Conservation (phyloP, 164 flowering plant genomes). For the Magnolia changhungtana region DNA sequence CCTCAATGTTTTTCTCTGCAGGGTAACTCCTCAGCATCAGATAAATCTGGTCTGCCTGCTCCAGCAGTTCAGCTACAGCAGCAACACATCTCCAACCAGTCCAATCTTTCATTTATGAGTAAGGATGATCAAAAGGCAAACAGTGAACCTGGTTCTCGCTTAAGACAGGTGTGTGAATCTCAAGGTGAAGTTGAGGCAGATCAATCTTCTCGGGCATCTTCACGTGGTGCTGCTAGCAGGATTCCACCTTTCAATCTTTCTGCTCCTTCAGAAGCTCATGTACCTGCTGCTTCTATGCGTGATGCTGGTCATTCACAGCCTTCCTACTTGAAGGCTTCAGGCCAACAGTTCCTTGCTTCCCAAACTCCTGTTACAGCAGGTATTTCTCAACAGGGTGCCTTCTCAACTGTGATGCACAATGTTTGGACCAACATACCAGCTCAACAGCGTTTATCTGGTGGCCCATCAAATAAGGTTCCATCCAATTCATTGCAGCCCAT, state of each 20-base stretch:
- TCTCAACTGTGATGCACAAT: constrained; percentile 37
- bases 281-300: neutral
- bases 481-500: constrained; percentile 30
- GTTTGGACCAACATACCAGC: constrained; percentile 43
- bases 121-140: constrained; percentile 12
- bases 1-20: constrained; percentile 19
- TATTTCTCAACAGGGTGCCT: constrained; percentile 35
- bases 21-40: constrained; percentile 29
- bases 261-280: constrained; percentile 18
- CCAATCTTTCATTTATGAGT: constrained; percentile 27
- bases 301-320: constrained; percentile 20
- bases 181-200: constrained; percentile 24
- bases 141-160: constrained; percentile 26
- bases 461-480: constrained; percentile 28
- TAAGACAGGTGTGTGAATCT: constrained; percentile 24
- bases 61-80: constrained; percentile 37
- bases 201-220: constrained; percentile 31
- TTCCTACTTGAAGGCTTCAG: constrained; percentile 27
- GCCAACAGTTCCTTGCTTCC: constrained; percentile 31
- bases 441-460: constrained; percentile 30
- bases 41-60: constrained; percentile 29
- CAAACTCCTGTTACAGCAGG: constrained; percentile 30
- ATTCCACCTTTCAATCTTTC: constrained; percentile 24
- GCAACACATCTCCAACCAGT: constrained; percentile 33
- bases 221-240: constrained; percentile 28